Percentiles rank a stretch among this genome's conserved stretches.
These are phyloP conservation scores for Diaporthe amygdali DNA, from an alignment of 2,329 filamentous ascomycete species.

Conservation along the genomic window DNA sequence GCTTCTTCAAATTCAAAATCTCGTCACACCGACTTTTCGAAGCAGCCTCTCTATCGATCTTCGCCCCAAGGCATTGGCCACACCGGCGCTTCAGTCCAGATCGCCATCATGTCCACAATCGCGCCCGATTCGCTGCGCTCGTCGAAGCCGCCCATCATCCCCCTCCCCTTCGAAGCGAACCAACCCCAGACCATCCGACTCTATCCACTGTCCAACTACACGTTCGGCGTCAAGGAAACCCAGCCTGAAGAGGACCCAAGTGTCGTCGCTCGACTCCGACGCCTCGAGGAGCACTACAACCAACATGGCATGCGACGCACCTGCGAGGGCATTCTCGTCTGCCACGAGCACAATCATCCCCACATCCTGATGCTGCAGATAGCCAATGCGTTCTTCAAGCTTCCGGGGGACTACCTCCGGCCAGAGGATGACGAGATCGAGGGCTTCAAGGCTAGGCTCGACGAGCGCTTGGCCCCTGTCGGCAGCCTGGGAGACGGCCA, in stretches of 20 bases:
- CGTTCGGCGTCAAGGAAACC: conserved; percentile 97
- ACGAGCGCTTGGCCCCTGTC: conserved; percentile 93
- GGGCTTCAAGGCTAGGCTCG: conserved; percentile 92
- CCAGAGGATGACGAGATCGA: conserved; percentile 89
- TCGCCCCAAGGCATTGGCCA: background rate
- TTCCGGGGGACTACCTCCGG: conserved; percentile 93
- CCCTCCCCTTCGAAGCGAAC: conserved; percentile 84
- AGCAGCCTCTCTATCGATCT: background rate
- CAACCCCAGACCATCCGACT: conserved; percentile 90
- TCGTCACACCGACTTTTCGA: background rate
- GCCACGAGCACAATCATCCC: conserved; percentile 98
- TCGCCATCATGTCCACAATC: conserved; percentile 77
- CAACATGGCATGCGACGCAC: conserved; percentile 95
- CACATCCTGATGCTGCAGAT: conserved; percentile 99
- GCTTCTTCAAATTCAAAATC: background rate
- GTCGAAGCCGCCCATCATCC: conserved; percentile 77
- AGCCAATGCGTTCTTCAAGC: conserved; percentile 98
- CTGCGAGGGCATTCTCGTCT: conserved; percentile 95
- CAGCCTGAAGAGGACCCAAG: conserved; percentile 98
- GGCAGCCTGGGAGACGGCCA: conserved; percentile 85
- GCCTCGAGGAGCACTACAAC: conserved; percentile 93
- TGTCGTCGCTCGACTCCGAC: conserved; percentile 88
- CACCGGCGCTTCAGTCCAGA: background rate
- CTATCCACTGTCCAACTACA: conserved; percentile 97
- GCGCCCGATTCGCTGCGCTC: conserved; percentile 78